Evolutionary conservation across 345 rosid genomes (phyloP).

Genomic region (Pugionium cornutum): DNA sequence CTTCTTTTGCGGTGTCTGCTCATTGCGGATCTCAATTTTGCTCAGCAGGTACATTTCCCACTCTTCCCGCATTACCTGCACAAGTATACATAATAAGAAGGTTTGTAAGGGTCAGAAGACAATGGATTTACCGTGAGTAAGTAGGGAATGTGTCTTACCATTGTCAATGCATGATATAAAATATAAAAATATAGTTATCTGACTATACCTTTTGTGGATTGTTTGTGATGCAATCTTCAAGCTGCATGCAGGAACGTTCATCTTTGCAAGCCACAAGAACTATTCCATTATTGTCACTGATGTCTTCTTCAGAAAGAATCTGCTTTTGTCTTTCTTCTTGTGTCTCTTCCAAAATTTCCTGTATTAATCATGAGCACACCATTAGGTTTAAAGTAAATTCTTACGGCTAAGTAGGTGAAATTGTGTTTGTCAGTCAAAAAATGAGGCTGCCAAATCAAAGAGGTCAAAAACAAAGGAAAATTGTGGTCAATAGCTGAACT

Average conservation of each 20-base stretch:
- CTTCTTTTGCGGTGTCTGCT: conserved; percentile 74
- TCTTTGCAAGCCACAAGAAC: conserved; percentile 94
- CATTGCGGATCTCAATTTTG: conserved; percentile 69
- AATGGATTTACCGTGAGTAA: background rate
- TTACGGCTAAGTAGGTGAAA: background rate
- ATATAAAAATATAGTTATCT: conserved; percentile 5
- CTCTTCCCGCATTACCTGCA: conserved; percentile 87
- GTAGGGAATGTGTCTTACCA: background rate
- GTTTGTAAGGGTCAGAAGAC: background rate
- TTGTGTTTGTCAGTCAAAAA: conserved; percentile 9
- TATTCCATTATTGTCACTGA: conserved; percentile 54
- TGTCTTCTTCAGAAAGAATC: conserved; percentile 45
- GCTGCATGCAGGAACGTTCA: conserved; percentile 94
- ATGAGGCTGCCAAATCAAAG: conserved; percentile 1
- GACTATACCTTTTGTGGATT: conserved; percentile 65
- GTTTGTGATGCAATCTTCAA: conserved; percentile 78
- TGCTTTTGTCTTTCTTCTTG: conserved; percentile 72
- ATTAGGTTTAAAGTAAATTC: background rate
- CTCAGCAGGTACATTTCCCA: conserved; percentile 91
- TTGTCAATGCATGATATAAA: conserved; percentile 15
- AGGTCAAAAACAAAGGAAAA: background rate
- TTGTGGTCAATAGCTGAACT: conserved; percentile 16
- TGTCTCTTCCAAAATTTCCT: conserved; percentile 89
- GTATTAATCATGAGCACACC: conserved; percentile 25
- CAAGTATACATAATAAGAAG: conserved; percentile 15